Evolutionary conservation across 768 basidiomycete genomes (phyloP).

Genomic region (Lactarius tabidus): DNA sequence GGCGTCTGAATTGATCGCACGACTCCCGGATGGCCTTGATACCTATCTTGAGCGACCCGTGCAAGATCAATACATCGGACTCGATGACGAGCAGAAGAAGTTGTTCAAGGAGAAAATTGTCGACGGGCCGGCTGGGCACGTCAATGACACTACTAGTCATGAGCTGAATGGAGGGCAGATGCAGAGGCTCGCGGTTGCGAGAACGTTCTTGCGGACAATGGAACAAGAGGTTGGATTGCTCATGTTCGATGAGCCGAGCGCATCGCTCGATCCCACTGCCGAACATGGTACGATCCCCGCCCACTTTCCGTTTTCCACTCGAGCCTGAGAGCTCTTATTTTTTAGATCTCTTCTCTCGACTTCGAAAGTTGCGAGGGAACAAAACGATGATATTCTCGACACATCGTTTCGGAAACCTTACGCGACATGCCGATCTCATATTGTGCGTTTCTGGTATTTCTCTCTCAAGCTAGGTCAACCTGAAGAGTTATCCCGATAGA

Average conservation of each 20-base stretch:
- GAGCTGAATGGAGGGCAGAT: constrained; percentile 66
- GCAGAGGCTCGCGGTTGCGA: constrained; percentile 70
- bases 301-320: not conserved
- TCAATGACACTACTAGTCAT: not conserved
- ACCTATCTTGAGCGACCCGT: constrained; percentile 71
- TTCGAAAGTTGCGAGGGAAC: constrained; percentile 61
- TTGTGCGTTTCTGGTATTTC: constrained; percentile 3
- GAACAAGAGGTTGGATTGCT: constrained; percentile 52
- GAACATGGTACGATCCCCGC: constrained; percentile 51
- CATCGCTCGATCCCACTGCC: constrained; percentile 68
- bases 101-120: constrained; percentile 57
- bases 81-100: constrained; percentile 60
- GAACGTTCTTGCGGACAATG: constrained; percentile 61
- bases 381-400: constrained; percentile 85
- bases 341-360: constrained; percentile 63
- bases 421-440: constrained; percentile 44
- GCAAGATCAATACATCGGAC: constrained; percentile 56
- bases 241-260: constrained; percentile 73
- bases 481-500: constrained; percentile 34
- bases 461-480: not conserved
- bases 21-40: constrained; percentile 61
- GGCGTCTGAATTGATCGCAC: constrained; percentile 58
- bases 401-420: constrained; percentile 65
- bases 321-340: not conserved
- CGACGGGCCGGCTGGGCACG: not conserved